Base-by-base conservation (phyloP, 2,329 filamentous ascomycete species). In the Biscogniauxia sp. region DNA sequence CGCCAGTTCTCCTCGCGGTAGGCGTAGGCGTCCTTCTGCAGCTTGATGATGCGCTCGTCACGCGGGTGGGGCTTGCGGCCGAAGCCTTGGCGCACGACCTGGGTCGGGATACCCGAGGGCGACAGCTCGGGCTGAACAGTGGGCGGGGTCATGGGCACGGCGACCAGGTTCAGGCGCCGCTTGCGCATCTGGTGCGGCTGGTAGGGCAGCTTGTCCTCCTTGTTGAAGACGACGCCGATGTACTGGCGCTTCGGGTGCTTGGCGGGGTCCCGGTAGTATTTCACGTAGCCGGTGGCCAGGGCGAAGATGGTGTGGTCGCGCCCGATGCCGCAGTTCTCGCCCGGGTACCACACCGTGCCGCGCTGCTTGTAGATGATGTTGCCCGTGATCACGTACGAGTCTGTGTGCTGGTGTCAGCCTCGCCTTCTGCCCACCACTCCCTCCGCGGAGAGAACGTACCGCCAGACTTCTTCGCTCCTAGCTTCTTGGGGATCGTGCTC, bases 331-430 rank as follows among this genome's bases (percentile, higher is more conserved):
- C 91, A 92, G 79, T 99, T 98, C 75, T 98, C 95, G 71, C 95
- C 95, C 0, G 95, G 90, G 75, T 89, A 94, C 95, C 95, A 99
- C 71, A 88, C 86, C 3, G 95, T 96, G 70, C 95, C 95, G 71
- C 94, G 89, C 78, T 99, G 95, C 75, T 92, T 93, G 85, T 95
- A 99, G 78, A 99, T 91, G 77, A 99, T 99, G 81, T 97, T 98
- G 58, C 95, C 95, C 4, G 93, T 90, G 61, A 97, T 90, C 41
- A 99, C 95, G 76, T 89, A 96, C 80, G 97, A 90, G 74, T 94
- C 90, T 93, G 72, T 61, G 13, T 3, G 37, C 28, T 8, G 5
- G 3, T 19, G 23, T 54, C 52, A 25, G 52, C 25, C 26, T 45
- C 17, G 17, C 13, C 17, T 45, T 45, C 37, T 45, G 2, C 17